Evolutionary conservation across 2,329 filamentous ascomycete species (phyloP).

Genomic region (Fusarium compactum): DNA sequence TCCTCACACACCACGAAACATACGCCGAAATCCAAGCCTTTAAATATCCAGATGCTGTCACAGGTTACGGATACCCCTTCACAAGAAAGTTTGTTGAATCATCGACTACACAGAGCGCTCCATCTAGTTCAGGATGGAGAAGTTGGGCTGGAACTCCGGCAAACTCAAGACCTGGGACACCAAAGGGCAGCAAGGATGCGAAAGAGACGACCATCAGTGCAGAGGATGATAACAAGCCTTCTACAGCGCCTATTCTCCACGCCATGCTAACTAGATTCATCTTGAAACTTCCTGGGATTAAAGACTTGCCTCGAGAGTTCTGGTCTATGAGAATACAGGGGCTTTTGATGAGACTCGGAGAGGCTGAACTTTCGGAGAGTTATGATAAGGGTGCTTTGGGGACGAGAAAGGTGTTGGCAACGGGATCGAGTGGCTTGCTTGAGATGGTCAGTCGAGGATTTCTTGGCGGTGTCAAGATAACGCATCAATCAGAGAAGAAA

Average conservation of each 20-base stretch:
- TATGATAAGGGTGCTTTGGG: conserved; percentile 84
- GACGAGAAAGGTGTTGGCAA: conserved; percentile 79
- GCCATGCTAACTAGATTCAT: conserved; percentile 74
- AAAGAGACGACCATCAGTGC: conserved; percentile 20
- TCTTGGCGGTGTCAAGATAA: conserved; percentile 64
- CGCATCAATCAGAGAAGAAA: not conserved
- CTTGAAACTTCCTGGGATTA: conserved; percentile 74
- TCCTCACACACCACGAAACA: conserved; percentile 69
- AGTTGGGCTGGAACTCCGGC: conserved; percentile 44
- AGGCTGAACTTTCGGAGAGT: conserved; percentile 80
- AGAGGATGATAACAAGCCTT: conserved; percentile 48
- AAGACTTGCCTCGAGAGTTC: conserved; percentile 71
- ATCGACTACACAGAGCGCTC: conserved; percentile 21
- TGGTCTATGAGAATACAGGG: conserved; percentile 73
- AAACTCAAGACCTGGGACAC: conserved; percentile 45
- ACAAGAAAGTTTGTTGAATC: conserved; percentile 41
- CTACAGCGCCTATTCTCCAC: conserved; percentile 75
- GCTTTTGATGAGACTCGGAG: conserved; percentile 71
- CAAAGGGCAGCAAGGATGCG: conserved; percentile 34
- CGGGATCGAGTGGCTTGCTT: conserved; percentile 75
- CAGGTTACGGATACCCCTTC: conserved; percentile 79
- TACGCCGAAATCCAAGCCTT: conserved; percentile 79
- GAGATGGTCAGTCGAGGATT: conserved; percentile 76
- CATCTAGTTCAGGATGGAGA: conserved; percentile 29
- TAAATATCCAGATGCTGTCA: conserved; percentile 72